Evolutionary conservation across 176 grass and related monocot genomes (phyloP), one percentile per base, ranked within the genome.

Genomic region (Carex littledalei): DNA sequence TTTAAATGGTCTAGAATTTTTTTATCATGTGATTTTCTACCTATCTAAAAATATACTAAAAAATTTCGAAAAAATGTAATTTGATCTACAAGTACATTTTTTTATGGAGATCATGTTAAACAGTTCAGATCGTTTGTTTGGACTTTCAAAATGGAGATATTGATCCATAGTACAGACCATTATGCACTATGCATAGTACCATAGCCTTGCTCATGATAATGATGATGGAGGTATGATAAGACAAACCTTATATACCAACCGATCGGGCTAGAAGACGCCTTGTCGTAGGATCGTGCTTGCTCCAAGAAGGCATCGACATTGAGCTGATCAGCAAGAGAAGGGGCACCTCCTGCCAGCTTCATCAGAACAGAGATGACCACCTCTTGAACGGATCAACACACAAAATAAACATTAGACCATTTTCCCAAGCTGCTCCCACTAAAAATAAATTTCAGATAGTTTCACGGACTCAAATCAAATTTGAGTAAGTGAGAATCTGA

Each of bases 281-380:
- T 91, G 84, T 97, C 95, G 12, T 97, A 97, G 1, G 95, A 94
- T 2, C 95, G 95, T 78, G 95, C 92, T 93, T 97, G 95, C 87
- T 97, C 95, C 92, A 97, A 87, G 87, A 97, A 97, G 21, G 95
- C 94, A n/a, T 97, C 92, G 11, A 97, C 89, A 6, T 91, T 98
- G 62, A 98, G 86, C 74, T 98, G 92, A 49, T 94, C 92, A 0
- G 91, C 88, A 35, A 98, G 91, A 64, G 92, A 98, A 2, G 95
- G 95, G 65, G 92, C 91, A 8, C 95, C 95, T 87, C 95, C 95
- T 3, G 91, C 95, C 41, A 98, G 80, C 86, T 98, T 98, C 95
- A 98, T 98, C 89, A 98, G 85, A 79, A 98, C 95, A 55, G 92
- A 98, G 54, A 98, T 90, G 89, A 98, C 95, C 58, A 93, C 95